Evolutionary conservation across 768 basidiomycete species (phyloP), one percentile per base, ranked within the genome.

Genomic region (Boletus rufocinnamomeus): DNA sequence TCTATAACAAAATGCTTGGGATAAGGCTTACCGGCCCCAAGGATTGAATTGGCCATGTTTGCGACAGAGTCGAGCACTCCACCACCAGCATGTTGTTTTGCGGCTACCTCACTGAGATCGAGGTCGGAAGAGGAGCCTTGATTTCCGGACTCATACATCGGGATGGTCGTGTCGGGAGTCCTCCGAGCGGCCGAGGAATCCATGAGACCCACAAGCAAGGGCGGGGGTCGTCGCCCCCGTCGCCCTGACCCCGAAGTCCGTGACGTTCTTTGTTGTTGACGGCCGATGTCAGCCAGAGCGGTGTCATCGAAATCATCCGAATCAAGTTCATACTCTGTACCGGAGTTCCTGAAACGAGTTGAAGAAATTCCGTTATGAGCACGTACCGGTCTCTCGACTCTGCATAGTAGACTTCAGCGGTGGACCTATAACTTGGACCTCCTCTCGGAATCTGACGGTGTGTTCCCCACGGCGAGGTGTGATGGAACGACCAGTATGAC

Each of bases 41-140:
- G 76, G 35, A 98, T 97, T 2, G 92, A 94, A 70, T 98, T 98
- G 23, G 93, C 91, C 96, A 97, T 97, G 71, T 95, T 91, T 23
- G 91, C 89, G 57, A 92, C 81, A 9, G 91, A 93, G 67, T 91
- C 86, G 2, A 93, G 11, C 77, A 94, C 74, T 0, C 87, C 85
- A 23, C 92, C 91, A 46, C 91, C 89, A 0, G 85, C 82, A 40
- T 74, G 79, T 46, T 79, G 77, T 70, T 88, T 88, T 23, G 81
- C 79, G 44, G 86, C 84, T 32, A 95, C 74, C 60, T 88, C 86
- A 57, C 95, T 83, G 67, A 95, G 71, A 76, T 94, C 80, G 9
- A 67, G 44, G 46, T 64, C 46, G n/a, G 56, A 40, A 27, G 68
- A 70, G 27, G 64, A 58, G 8, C 63, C 72, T 56, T 73, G 65